Percentiles rank a stretch among this genome's conserved stretches.
These are phyloP conservation scores for Aspergillus incahuasiensis DNA, from an alignment of 495 filamentous ascomycete genomes.

Conservation along the genomic window DNA sequence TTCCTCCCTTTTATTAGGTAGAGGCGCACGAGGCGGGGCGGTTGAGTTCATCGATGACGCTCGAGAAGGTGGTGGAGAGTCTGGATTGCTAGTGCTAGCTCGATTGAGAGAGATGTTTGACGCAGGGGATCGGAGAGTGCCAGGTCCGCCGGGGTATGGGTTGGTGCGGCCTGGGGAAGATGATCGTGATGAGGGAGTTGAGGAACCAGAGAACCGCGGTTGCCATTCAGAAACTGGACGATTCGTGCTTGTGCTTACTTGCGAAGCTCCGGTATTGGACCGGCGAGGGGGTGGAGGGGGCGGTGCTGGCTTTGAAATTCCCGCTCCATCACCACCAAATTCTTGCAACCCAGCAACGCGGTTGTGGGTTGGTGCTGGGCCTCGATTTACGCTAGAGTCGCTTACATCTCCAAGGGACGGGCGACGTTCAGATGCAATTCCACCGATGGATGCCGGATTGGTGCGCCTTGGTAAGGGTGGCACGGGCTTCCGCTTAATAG, in stretches of 20 bases:
- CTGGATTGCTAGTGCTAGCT: constrained; percentile 14
- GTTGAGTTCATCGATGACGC: constrained; percentile 1
- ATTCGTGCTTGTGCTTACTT: constrained; percentile 5
- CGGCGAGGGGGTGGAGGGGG: constrained; percentile 34
- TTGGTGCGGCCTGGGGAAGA: constrained; percentile 32
- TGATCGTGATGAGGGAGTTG: constrained; percentile 28
- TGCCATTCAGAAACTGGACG: constrained; percentile 18
- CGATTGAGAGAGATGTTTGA: constrained; percentile 26
- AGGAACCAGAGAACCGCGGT: constrained; percentile 29
- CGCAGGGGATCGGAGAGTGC: constrained; percentile 20
- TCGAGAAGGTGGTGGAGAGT: constrained; percentile 16
- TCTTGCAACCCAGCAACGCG: background rate
- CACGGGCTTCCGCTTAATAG: constrained; percentile 38
- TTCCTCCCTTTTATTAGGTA: constrained; percentile 71
- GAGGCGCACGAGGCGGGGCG: constrained; percentile 19
- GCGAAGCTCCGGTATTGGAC: constrained; percentile 26
- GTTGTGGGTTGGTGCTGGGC: constrained; percentile 1
- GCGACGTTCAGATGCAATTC: constrained; percentile 8
- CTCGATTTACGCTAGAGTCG: background rate
- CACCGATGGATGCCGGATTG: constrained; percentile 17
- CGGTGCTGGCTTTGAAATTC: constrained; percentile 26
- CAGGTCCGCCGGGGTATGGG: constrained; percentile 18
- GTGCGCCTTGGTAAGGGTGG: constrained; percentile 44
- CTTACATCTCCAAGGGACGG: background rate
- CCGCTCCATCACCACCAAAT: constrained; percentile 1